Conservation (phyloP, 2,329 filamentous ascomycete genomes). For the Beauveria pseudobassiana region DNA sequence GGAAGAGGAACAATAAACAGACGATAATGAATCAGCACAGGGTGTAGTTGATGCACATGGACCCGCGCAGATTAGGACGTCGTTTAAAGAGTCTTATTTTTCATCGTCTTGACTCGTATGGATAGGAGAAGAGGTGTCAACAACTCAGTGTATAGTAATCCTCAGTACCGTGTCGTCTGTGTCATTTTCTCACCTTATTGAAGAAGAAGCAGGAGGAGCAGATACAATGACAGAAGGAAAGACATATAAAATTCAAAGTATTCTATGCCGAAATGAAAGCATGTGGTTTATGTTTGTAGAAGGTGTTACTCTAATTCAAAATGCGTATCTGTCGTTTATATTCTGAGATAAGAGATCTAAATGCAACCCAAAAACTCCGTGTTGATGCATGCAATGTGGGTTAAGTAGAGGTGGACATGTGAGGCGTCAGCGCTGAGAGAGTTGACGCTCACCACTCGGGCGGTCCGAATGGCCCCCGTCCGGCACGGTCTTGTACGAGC, state of each 20-base stretch:
- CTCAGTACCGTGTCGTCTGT: constrained; percentile 17
- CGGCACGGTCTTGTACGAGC: constrained; percentile 57
- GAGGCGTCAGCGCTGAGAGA: neutral
- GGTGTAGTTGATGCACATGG: neutral
- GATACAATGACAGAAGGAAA: neutral
- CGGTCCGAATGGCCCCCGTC: constrained; percentile 58
- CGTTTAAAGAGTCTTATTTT: neutral
- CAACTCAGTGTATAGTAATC: constrained; percentile 27
- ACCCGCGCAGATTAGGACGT: neutral
- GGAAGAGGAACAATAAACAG: constrained; percentile 29
- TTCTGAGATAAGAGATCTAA: neutral
- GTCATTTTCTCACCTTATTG: neutral
- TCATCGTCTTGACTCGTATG: neutral
- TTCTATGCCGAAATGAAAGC: neutral
- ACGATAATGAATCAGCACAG: neutral
- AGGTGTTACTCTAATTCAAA: neutral
- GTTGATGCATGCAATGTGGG: neutral
- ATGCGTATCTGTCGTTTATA: neutral
- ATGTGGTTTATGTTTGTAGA: neutral
- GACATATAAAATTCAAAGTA: neutral
- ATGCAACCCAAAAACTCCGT: neutral
- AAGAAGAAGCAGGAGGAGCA: neutral
- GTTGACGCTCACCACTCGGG: constrained; percentile 40
- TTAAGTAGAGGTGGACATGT: neutral
- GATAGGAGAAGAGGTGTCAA: neutral